Evolutionary conservation across 2,329 filamentous ascomycete genomes (phyloP), one percentile per base, ranked within the genome.

Genomic region (Chalaropsis thielavioides): DNA sequence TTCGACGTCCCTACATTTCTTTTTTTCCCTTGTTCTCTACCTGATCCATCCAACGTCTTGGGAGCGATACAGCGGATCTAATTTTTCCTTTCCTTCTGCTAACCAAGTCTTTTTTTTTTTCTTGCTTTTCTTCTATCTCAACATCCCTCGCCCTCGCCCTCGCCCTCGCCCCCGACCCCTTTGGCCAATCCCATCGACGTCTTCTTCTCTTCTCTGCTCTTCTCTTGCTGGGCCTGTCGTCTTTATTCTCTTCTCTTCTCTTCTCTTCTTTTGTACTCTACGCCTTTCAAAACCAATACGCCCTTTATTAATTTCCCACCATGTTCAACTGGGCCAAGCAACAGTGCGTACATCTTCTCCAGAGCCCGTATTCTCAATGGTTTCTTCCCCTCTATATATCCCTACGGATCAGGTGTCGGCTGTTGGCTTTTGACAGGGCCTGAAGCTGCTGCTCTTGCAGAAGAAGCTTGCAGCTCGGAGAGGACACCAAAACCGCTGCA

Each of bases 281-380:
- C 58, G 13, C 35, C 13, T 64, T 62, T 59, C 38, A 38, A 58
- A 49, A 22, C 46, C n/a, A 44, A 59, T 61, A 49, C 58, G 43
- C n/a, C 59, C 24, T 35, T 64, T 27, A 19, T 54, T 63, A 56
- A 66, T 62, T 62, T 22, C 56, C 71, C 75, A 82, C 73, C 76
- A 94, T 90, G 86, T 92, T 95, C 80, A 94, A 90, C 80, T 96
- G 91, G 91, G 87, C 91, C 71, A 94, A 95, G 79, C 88, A 92
- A 77, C 85, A 88, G 90, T 94, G 80, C 77, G 89, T 69, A 59
- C 68, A 59, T 65, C 65, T 62, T 64, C 19, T 51, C 62, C 63
- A 67, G 61, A 66, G 61, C 65, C 60, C n/a, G 11, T 59, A 31
- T 22, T 19, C 44, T 54, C 15, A 19, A 41, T 22, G 31, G 44